A percentile compares a stretch with the other conserved stretches of the same genome.
Conservation (phyloP, 371 early-diverging fungal genomes). For the Syncephalastrum racemosum region DNA sequence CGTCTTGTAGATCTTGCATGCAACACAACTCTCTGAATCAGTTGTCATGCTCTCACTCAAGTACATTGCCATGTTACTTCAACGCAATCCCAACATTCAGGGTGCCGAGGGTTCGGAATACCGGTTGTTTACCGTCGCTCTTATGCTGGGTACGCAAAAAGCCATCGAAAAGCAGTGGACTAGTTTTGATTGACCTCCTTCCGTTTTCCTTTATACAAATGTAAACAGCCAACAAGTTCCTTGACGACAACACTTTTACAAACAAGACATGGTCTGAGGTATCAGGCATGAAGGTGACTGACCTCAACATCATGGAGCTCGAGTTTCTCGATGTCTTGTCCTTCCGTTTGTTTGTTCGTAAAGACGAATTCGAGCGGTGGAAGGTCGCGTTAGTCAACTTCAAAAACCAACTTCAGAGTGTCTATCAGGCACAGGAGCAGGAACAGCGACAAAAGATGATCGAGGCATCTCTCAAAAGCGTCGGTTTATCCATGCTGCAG, state of each 20-base stretch:
- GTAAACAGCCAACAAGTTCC: conserved; percentile 71
- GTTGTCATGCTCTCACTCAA: conserved; percentile 60
- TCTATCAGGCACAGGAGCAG: conserved; percentile 35
- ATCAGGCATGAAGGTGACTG: conserved; percentile 62
- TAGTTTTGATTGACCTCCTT: neutral
- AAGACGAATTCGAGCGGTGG: conserved; percentile 55
- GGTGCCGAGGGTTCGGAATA: conserved; percentile 77
- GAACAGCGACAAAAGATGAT: conserved; percentile 41
- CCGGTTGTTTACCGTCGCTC: conserved; percentile 73
- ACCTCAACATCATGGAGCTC: conserved; percentile 71
- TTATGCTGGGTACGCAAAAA: conserved; percentile 59
- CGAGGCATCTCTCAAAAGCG: conserved; percentile 42
- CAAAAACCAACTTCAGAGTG: conserved; percentile 35
- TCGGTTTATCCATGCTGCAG: conserved; percentile 29
- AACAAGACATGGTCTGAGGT: conserved; percentile 75
- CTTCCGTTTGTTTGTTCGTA: conserved; percentile 59
- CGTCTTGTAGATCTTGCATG: conserved; percentile 40
- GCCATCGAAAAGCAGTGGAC: neutral
- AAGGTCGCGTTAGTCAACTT: conserved; percentile 34
- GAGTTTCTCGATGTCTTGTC: conserved; percentile 65
- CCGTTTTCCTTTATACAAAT: too few species aligned
- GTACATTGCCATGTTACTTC: conserved; percentile 63
- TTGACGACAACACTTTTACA: conserved; percentile 70
- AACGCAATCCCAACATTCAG: conserved; percentile 61
- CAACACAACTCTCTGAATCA: conserved; percentile 66